Conservation (phyloP, 106 monocot genomes). For the Allium sativum region DNA sequence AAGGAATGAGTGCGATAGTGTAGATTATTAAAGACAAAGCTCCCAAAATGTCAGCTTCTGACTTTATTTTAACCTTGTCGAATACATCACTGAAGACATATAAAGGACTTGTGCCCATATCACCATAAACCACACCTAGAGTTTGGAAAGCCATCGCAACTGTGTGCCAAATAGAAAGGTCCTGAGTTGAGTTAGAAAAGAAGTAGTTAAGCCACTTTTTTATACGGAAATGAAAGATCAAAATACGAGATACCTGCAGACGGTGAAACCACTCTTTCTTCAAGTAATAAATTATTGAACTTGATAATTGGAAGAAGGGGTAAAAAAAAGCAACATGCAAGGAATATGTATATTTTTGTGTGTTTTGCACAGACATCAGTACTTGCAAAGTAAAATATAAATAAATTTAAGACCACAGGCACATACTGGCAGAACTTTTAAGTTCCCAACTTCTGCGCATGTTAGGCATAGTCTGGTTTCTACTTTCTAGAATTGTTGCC, state of each 20-base stretch:
- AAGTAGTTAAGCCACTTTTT: slow-evolving; percentile 1
- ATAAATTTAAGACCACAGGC: too few relatives aligned
- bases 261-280: background rate
- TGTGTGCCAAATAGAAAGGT: slow-evolving; percentile 43
- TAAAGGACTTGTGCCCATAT: slow-evolving; percentile 90
- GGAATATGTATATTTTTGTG: too few relatives aligned
- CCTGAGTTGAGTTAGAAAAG: slow-evolving; percentile 24
- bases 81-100: slow-evolving; percentile 95
- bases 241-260: background rate
- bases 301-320: background rate
- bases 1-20: slow-evolving; percentile 84
- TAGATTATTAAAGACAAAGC: slow-evolving; percentile 86
- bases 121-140: slow-evolving; percentile 93
- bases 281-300: background rate
- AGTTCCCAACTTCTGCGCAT: too few relatives aligned
- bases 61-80: slow-evolving; percentile 81
- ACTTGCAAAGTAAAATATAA: too few relatives aligned
- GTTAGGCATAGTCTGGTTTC: too few relatives aligned
- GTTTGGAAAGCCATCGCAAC: slow-evolving; percentile 94
- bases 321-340: too few relatives aligned
- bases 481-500: too few relatives aligned
- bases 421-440: too few relatives aligned
- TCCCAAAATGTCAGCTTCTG: slow-evolving; percentile 72
- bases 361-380: too few relatives aligned
- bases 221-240: background rate